Conservation (phyloP, 1,284 basidiomycete genomes). For the Pisolithus thermaeus region DNA sequence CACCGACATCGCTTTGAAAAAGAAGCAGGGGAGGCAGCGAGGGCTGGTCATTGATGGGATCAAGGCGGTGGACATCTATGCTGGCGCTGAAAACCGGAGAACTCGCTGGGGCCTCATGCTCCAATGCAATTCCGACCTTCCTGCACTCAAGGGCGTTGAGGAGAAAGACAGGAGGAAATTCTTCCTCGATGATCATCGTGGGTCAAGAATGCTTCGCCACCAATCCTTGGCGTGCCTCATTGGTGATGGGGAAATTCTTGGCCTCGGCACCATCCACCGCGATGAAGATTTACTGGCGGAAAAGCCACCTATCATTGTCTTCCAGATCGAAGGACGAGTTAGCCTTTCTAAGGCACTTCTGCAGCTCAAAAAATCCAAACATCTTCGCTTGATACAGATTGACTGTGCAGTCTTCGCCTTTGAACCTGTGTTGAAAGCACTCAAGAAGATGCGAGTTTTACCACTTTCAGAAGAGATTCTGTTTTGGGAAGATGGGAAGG, state of each 20-base stretch:
- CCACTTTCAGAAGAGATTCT: constrained; percentile 47
- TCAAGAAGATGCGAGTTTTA: constrained; percentile 40
- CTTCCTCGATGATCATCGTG: constrained; percentile 35
- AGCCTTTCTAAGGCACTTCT: constrained; percentile 34
- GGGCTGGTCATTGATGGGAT: constrained; percentile 40
- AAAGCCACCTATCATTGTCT: constrained; percentile 42
- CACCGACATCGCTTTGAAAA: constrained; percentile 36
- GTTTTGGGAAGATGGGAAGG: constrained; percentile 39
- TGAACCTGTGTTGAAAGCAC: constrained; percentile 49
- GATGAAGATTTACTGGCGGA: constrained; percentile 46
- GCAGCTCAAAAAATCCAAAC: constrained; percentile 31
- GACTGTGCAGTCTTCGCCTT: constrained; percentile 57
- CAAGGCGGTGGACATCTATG: constrained; percentile 32
- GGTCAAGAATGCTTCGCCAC: constrained; percentile 39
- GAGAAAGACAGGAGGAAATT: constrained; percentile 29
- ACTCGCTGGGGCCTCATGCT: constrained; percentile 45
- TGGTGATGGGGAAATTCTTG: constrained; percentile 41
- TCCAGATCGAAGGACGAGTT: constrained; percentile 44
- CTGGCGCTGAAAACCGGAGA: constrained; percentile 29
- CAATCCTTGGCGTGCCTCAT: constrained; percentile 48
- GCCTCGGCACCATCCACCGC: constrained; percentile 48
- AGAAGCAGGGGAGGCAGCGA: constrained; percentile 42
- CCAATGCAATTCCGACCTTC: constrained; percentile 38
- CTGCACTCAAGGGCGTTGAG: constrained; percentile 33
- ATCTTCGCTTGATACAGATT: constrained; percentile 48